Evolutionary conservation across 306 rosid species (phyloP).

Genomic region (Cucumis hystrix): DNA sequence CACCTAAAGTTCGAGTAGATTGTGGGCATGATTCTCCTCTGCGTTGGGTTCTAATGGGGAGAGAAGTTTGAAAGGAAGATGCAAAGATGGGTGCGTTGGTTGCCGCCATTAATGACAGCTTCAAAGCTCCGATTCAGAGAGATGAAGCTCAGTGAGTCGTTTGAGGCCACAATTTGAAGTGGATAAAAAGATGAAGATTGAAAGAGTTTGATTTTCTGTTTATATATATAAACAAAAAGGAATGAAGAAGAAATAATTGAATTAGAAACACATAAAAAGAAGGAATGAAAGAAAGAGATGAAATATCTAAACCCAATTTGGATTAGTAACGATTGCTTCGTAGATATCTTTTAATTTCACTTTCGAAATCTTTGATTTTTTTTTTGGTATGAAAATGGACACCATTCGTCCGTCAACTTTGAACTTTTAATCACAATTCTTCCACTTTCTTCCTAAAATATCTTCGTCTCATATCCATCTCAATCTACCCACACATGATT

Average conservation of each 20-base stretch:
- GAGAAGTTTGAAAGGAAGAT: constrained; percentile 34
- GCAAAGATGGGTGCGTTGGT: constrained; percentile 40
- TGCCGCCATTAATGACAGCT: constrained; percentile 44
- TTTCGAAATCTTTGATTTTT: not conserved
- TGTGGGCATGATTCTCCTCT: constrained; percentile 11
- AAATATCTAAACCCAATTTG: not conserved
- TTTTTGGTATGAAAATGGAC: not conserved
- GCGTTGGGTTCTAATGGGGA: constrained; percentile 9
- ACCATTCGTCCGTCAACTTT: not conserved
- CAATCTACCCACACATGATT: no score
- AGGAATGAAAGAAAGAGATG: not conserved
- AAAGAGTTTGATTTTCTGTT: not conserved
- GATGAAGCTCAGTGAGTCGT: not conserved
- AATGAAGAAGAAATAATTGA: not conserved
- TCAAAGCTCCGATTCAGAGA: constrained; percentile 7
- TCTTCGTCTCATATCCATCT: not conserved
- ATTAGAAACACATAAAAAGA: not conserved
- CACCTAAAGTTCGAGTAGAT: constrained; percentile 33
- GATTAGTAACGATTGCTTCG: not conserved
- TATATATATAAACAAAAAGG: not conserved
- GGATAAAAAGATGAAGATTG: not conserved
- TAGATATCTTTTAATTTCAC: not conserved
- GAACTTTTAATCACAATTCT: not conserved
- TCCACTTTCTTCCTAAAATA: not conserved
- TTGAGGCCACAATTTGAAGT: constrained; percentile 3